phyloP scores from a whole-genome alignment of 2,329 filamentous ascomycete genomes.

The Diaporthe sp. region DNA sequence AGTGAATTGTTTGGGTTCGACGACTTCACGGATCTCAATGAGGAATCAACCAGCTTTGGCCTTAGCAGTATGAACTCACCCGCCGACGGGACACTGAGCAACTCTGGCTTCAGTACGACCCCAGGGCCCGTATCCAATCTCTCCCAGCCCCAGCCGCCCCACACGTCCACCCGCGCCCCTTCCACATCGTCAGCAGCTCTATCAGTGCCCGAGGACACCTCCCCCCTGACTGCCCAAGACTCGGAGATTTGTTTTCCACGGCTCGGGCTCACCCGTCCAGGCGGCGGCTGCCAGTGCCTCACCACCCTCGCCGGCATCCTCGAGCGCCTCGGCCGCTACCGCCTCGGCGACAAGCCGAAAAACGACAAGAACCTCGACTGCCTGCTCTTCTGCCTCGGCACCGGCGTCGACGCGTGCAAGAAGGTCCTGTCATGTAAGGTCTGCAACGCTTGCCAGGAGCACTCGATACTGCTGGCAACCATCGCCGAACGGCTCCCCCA shows the following conservation, averaged over 20 bases:
- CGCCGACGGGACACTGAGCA: neutral
- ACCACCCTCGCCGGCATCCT: constrained; percentile 6
- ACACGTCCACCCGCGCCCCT: neutral
- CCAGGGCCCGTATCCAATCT: neutral
- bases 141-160: constrained; percentile 9
- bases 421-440: neutral
- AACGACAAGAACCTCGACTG: neutral
- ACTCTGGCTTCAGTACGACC: neutral
- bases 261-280: neutral
- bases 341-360: constrained; percentile 1
- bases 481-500: constrained; percentile 7
- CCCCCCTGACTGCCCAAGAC: neutral
- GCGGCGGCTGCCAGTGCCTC: constrained; percentile 7
- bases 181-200: neutral
- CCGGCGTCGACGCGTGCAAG: neutral
- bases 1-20: neutral
- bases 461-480: constrained; percentile 19
- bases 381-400: constrained; percentile 21
- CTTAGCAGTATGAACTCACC: neutral
- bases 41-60: neutral
- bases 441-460: constrained; percentile 9
- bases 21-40: neutral
- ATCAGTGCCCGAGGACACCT: neutral
- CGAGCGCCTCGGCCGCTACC: constrained; percentile 17
- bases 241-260: neutral